A percentile compares a stretch with the other conserved stretches of the same genome.
phyloP scores from a whole-genome alignment of 176 grass and related monocot genomes.

The Thalia dealbata region DNA sequence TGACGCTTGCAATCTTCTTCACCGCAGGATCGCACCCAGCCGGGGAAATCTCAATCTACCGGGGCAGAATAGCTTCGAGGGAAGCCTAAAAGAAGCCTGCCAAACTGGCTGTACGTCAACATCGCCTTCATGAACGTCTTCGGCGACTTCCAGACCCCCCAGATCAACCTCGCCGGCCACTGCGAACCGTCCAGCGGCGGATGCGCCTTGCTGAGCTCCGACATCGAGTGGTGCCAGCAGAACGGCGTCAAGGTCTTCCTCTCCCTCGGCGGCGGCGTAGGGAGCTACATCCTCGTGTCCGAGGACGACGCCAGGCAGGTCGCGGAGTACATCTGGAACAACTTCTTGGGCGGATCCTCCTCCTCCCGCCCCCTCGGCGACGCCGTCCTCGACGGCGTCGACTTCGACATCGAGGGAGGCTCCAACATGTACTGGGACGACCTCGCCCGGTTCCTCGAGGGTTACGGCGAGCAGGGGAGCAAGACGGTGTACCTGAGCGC shows the following conservation, averaged over 20 bases:
- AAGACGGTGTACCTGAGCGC: slow-evolving; percentile 28
- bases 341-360: slow-evolving; percentile 38
- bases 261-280: slow-evolving; percentile 38
- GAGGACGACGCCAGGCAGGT: slow-evolving; percentile 39
- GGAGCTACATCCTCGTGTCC: slow-evolving; percentile 36
- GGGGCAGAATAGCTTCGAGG: slow-evolving; percentile 67
- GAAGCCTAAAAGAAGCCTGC: slow-evolving; percentile 36
- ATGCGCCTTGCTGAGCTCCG: background rate
- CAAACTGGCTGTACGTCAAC: slow-evolving; percentile 48
- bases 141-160: background rate
- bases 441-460: slow-evolving; percentile 29
- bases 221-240: background rate
- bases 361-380: slow-evolving; percentile 34
- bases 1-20: slow-evolving; percentile 1
- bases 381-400: slow-evolving; percentile 62
- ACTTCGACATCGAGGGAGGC: slow-evolving; percentile 52
- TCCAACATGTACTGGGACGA: slow-evolving; percentile 31
- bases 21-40: slow-evolving; percentile 11
- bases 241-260: slow-evolving; percentile 38
- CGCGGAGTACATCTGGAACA: slow-evolving; percentile 65
- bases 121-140: slow-evolving; percentile 29
- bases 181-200: background rate
- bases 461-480: background rate
- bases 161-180: slow-evolving; percentile 1
- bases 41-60: slow-evolving; percentile 54